Evolutionary conservation across 495 filamentous ascomycete genomes (phyloP), one percentile per base, ranked within the genome.

Genomic region (Aspergillus homomorphus): DNA sequence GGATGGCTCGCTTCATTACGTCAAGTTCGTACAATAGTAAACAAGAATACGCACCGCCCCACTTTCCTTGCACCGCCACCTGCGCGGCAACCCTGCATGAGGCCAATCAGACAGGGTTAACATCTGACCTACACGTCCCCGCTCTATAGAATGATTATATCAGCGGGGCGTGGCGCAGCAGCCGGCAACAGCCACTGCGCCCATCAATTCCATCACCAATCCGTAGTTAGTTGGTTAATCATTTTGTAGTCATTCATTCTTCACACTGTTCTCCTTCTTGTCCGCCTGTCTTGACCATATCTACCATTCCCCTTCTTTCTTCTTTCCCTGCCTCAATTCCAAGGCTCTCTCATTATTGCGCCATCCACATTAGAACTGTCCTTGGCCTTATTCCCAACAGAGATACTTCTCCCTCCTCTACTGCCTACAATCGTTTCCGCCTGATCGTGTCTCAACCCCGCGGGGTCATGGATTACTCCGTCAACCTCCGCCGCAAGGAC

Each of bases 401-500:
- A 30, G 15, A 18, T 51, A 38, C 33, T 30, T 15, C n/a, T 43
- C 18, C 26, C 56, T 52, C 9, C 21, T 21, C 19, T 26, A 24
- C 42, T 43, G 26, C 30, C 28, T 55, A 24, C 21, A n/a, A 28
- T 49, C 54, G 38, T 28, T 28, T n/a, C 33, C 19, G 15, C 26
- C 42, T 55, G 23, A 14, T 24, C 21, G 23, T 23, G 16, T 45
- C 41, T 42, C 28, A 42, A 21, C 43, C 43, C 53, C 20, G 24
- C 57, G 57, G 60, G 60, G 57, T 45, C 54, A 76, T 73, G 70
- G 71, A 51, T 24, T 30, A 76, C 52, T 53, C 63, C 30, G 66
- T 63, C 33, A 62, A 57, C 48, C 46, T 91, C 49, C 79, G 85
- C 72, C 86, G 92, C 70, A 93, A 92, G 71, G 92, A 97, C 73